These are phyloP conservation scores for Crithidia thermophila DNA, from an alignment of 208 protist species.

Conservation along the genomic window DNA sequence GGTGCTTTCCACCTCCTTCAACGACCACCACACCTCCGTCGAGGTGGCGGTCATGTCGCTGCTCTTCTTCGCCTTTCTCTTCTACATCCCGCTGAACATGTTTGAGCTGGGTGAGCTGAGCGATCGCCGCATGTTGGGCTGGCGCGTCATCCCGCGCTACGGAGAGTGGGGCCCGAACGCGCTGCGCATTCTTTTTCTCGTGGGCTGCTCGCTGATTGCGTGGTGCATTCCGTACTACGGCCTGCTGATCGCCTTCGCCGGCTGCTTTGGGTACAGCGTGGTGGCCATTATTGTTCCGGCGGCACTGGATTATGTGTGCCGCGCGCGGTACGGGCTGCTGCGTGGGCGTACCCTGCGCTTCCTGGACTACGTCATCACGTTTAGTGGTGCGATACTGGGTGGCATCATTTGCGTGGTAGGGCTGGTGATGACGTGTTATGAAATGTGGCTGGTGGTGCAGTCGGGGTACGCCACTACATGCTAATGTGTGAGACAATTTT, in stretches of 20 bases:
- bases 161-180: slow-evolving; percentile 38
- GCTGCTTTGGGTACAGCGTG: slow-evolving; percentile 34
- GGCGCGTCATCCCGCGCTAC: slow-evolving; percentile 39
- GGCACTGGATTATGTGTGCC: slow-evolving; percentile 46
- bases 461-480: slow-evolving; percentile 34
- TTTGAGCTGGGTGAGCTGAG: slow-evolving; percentile 43
- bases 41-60: slow-evolving; percentile 39
- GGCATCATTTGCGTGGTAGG: slow-evolving; percentile 25
- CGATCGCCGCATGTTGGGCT: slow-evolving; percentile 44
- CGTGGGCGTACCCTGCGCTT: slow-evolving; percentile 20
- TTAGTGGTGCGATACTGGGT: slow-evolving; percentile 26
- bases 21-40: slow-evolving; percentile 18
- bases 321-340: slow-evolving; percentile 31
- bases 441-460: slow-evolving; percentile 39
- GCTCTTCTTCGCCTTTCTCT: slow-evolving; percentile 53
- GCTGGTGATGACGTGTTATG: slow-evolving; percentile 30
- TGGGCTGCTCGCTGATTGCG: slow-evolving; percentile 20
- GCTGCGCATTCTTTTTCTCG: slow-evolving; percentile 38
- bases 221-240: slow-evolving; percentile 50
- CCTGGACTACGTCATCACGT: slow-evolving; percentile 39
- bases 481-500: slow-evolving; percentile 16
- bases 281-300: slow-evolving; percentile 37
- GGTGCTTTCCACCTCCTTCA: slow-evolving; percentile 40
- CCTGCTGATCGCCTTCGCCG: slow-evolving; percentile 32
- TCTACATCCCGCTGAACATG: slow-evolving; percentile 40